Base-by-base conservation (phyloP, 768 basidiomycete genomes). In the Kwoniella sp. region DNA sequence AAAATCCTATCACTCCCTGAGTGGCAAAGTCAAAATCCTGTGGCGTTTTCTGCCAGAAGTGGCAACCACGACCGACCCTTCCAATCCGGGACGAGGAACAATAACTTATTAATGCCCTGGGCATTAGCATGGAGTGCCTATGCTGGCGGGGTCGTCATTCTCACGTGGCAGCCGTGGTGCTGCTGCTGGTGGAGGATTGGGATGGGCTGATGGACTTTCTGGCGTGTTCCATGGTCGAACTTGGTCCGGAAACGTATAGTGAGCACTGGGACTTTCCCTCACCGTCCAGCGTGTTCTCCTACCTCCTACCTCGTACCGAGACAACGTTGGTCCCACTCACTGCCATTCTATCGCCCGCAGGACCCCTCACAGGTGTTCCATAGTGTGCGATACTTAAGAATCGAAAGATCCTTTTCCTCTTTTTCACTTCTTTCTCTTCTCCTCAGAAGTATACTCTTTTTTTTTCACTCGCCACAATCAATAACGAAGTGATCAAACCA, bases 151-250 rank as follows among this genome's bases (percentile, higher is more conserved):
- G 41, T n/a, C 54, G 54, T 55, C 29, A 55, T 37, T n/a, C 28
- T 34, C 54, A 55, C 54, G 28, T 37, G 54, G 50, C 50, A 12
- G n/a, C n/a, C n/a, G n/a, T n/a, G n/a, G n/a, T n/a, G n/a, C n/a
- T n/a, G n/a, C n/a, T n/a, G n/a, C n/a, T n/a, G n/a, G 54, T 30
- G 12, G 12, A 48, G 4, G 50, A 29, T 12, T 30, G 26, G 20
- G 5, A 13, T 17, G 30, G 28, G 41, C 41, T 45, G 41, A 45
- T 45, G 41, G 41, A 45, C 48, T 64, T 64, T 64, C 63, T 64
- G 63, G 63, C 47, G 29, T 45, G 51, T 64, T 64, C 63, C 63
- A 64, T 64, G 54, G 38, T 58, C 29, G 63, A 64, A 57, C 57
- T 50, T 57, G 28, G 11, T 9, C 54, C 30, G 37, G 37, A n/a